phyloP scores from a whole-genome alignment of 805 yeast species.

The Candida silvatica region DNA sequence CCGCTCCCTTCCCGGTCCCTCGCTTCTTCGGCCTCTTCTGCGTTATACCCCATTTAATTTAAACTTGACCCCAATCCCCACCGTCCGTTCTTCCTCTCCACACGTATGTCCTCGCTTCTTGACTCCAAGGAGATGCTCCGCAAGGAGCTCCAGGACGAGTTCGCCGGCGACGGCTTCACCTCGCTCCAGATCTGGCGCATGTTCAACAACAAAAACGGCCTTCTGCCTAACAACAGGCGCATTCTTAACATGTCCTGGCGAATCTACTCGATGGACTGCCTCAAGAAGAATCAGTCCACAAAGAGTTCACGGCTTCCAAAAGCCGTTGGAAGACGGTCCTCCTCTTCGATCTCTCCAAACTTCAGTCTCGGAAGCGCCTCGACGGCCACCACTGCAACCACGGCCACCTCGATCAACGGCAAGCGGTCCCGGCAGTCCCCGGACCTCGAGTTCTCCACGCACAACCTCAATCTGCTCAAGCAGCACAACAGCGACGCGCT shows the following conservation, averaged over 20 bases:
- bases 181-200: slow-evolving; percentile 28
- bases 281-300: slow-evolving; percentile 13
- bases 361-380: background rate
- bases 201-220: slow-evolving; percentile 26
- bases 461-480: slow-evolving; percentile 11
- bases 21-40: no score
- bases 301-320: background rate
- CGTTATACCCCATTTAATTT: no score
- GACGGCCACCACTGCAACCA: background rate
- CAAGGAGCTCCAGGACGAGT: slow-evolving; percentile 22
- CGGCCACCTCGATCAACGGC: no score
- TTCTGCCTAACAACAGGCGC: slow-evolving; percentile 25
- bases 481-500: slow-evolving; percentile 11
- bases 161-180: slow-evolving; percentile 16
- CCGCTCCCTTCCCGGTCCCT: no score
- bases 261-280: slow-evolving; percentile 21
- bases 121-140: slow-evolving; percentile 13
- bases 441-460: background rate
- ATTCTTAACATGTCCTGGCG: slow-evolving; percentile 29
- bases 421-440: no score
- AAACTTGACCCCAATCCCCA: no score
- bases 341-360: background rate
- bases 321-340: background rate
- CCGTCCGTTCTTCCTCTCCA: no score
- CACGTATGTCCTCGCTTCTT: no score